A percentile compares a stretch with the other conserved stretches of the same genome.
These are phyloP conservation scores for Phyllosticta citrichinensis DNA, from an alignment of 2,329 filamentous ascomycete genomes.

Conservation along the genomic window DNA sequence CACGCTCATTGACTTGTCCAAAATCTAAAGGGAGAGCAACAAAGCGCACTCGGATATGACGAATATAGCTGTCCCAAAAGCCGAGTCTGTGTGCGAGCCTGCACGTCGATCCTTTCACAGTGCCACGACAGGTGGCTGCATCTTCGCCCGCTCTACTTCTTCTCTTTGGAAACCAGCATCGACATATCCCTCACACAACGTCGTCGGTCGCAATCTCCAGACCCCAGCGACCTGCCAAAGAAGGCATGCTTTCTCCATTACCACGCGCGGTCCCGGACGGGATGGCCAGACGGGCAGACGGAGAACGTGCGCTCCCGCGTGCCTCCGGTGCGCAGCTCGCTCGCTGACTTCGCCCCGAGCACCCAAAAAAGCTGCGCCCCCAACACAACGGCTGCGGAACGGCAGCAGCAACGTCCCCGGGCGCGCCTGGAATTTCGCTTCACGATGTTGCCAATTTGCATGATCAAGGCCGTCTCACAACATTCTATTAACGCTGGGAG, in stretches of 20 bases:
- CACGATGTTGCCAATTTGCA: no score
- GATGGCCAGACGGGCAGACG: background rate
- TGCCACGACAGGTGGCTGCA: background rate
- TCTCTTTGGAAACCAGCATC: no score
- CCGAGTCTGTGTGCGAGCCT: background rate
- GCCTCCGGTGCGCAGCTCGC: background rate
- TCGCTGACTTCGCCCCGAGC: no score
- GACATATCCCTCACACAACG: background rate
- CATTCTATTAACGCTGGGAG: no score
- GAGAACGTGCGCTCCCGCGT: background rate
- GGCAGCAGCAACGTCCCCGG: no score
- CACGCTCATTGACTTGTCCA: no score
- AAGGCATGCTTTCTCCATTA: no score
- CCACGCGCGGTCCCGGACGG: no score
- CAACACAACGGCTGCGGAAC: no score
- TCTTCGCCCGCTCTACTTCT: background rate
- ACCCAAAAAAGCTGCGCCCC: background rate
- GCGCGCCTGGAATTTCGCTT: no score
- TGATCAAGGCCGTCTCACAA: no score
- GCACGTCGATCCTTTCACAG: background rate
- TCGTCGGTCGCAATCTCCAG: background rate
- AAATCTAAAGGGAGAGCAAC: background rate
- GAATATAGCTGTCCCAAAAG: background rate
- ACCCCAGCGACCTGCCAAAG: background rate
- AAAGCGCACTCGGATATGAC: background rate